Conservation (phyloP, 2,329 filamentous ascomycete species). For the Bisporella sp. region DNA sequence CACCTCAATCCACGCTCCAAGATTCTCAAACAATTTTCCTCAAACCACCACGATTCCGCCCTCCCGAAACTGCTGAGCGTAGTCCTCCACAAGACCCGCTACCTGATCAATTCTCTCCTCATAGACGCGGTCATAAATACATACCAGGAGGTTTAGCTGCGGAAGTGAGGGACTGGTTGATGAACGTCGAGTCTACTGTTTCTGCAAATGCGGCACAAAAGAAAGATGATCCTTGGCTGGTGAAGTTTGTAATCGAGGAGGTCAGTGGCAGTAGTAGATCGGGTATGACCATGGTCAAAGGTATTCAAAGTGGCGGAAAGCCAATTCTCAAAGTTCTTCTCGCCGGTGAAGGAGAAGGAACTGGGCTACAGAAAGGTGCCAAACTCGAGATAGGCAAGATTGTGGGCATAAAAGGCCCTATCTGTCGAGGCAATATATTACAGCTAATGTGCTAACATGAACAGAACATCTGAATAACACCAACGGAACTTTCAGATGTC, state of each 20-base stretch:
- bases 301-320: conserved; percentile 9
- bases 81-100: conserved; percentile 28
- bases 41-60: conserved; percentile 27
- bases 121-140: conserved; percentile 41
- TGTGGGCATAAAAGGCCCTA: conserved; percentile 26
- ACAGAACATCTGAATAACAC: neutral
- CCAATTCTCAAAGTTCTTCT: conserved; percentile 20
- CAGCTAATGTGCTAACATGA: neutral
- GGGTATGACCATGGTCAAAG: conserved; percentile 24
- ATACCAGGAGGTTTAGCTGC: conserved; percentile 40
- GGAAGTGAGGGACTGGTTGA: conserved; percentile 41
- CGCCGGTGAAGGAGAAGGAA: conserved; percentile 22
- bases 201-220: conserved; percentile 6
- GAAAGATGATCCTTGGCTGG: conserved; percentile 21
- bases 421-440: conserved; percentile 14
- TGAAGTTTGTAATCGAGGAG: conserved; percentile 23
- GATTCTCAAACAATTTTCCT: conserved; percentile 16
- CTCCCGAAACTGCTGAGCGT: conserved; percentile 17
- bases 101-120: conserved; percentile 47
- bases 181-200: conserved; percentile 31
- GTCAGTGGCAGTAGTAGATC: conserved; percentile 14
- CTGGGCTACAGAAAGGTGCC: conserved; percentile 20
- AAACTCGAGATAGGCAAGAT: conserved; percentile 17
- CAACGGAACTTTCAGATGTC: no score
- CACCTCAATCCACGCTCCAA: conserved; percentile 14